Evolutionary conservation across 2,329 filamentous ascomycete genomes (phyloP).

Genomic region (Karstenula rhodostoma): DNA sequence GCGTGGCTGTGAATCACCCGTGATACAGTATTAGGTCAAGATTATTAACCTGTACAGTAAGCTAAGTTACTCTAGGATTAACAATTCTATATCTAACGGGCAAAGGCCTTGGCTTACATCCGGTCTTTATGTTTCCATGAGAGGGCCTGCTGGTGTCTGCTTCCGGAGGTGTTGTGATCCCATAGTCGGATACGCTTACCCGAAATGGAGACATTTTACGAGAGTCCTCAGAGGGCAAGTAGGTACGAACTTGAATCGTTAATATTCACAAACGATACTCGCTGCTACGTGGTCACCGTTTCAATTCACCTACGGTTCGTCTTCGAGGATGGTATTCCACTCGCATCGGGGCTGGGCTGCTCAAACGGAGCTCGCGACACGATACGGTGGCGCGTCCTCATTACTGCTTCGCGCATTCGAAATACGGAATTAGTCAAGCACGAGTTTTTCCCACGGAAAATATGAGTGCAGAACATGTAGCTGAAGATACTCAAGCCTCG

Average conservation of each 20-base stretch:
- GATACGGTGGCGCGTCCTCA: neutral
- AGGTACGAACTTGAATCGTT: slow-evolving; percentile 4
- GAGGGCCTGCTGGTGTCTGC: too few relatives aligned
- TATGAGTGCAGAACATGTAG: too few relatives aligned
- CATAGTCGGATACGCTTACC: neutral
- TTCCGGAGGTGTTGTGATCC: too few relatives aligned
- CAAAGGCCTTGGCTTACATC: too few relatives aligned
- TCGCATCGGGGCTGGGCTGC: neutral
- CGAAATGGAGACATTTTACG: slow-evolving; percentile 9
- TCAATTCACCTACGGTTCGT: neutral
- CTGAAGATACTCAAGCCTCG: too few relatives aligned
- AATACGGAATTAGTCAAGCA: neutral
- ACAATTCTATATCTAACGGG: too few relatives aligned
- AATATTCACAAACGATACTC: neutral
- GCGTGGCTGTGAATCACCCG: too few relatives aligned
- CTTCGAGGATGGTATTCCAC: neutral
- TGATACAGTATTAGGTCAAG: too few relatives aligned
- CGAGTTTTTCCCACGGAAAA: neutral
- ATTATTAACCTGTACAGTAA: too few relatives aligned
- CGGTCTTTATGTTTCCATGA: too few relatives aligned
- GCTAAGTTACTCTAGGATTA: too few relatives aligned
- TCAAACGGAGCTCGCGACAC: neutral
- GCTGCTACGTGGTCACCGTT: neutral
- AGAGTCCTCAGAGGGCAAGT: slow-evolving; percentile 1
- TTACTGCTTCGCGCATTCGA: neutral